These are phyloP conservation scores for Piedraia hortae DNA, from an alignment of 2,329 filamentous ascomycete species.

Conservation along the genomic window DNA sequence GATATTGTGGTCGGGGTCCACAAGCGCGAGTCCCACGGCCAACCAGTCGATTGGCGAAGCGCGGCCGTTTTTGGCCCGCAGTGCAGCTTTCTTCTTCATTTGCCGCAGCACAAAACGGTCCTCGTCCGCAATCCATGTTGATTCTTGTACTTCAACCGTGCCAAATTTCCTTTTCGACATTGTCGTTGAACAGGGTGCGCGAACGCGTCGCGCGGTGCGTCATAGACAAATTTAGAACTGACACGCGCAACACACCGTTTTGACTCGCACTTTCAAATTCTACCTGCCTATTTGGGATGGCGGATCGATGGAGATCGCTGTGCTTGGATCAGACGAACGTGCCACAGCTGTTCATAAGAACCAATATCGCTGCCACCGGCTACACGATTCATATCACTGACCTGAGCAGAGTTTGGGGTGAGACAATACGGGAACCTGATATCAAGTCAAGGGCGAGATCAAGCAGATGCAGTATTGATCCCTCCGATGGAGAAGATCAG, in stretches of 20 bases:
- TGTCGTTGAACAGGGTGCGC: no score
- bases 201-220: no score
- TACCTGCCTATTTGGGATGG: not conserved
- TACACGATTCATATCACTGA: slow-evolving; percentile 45
- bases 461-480: slow-evolving; percentile 44
- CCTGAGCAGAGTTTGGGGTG: slow-evolving; percentile 44
- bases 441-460: slow-evolving; percentile 35
- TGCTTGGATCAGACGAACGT: slow-evolving; percentile 8
- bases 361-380: slow-evolving; percentile 24
- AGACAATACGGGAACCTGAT: slow-evolving; percentile 30
- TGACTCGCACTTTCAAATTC: no score
- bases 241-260: no score
- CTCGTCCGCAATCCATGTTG: slow-evolving; percentile 66
- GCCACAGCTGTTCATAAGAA: slow-evolving; percentile 36
- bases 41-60: slow-evolving; percentile 86
- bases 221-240: no score
- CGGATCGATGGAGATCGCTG: slow-evolving; percentile 5
- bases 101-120: slow-evolving; percentile 90
- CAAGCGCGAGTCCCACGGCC: slow-evolving; percentile 65
- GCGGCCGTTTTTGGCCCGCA: slow-evolving; percentile 70
- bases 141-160: slow-evolving; percentile 21
- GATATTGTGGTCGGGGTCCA: slow-evolving; percentile 55
- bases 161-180: no score
- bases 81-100: slow-evolving; percentile 91
- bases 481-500: slow-evolving; percentile 39